Evolutionary conservation across 331 rosid genomes (phyloP).

Genomic region (Arachis monticola): DNA sequence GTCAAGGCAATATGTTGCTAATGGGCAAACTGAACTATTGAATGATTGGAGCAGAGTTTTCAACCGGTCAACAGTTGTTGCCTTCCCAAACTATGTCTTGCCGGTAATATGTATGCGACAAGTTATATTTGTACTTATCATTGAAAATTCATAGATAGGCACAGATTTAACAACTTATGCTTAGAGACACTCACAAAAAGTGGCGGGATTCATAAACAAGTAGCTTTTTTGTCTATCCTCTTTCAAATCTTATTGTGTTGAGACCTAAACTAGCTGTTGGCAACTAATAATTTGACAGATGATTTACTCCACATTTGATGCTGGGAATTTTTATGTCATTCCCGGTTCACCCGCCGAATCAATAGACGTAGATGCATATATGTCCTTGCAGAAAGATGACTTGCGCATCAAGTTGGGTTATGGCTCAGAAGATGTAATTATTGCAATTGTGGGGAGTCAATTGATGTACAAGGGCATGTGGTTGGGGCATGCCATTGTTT

Average conservation of each 20-base stretch:
- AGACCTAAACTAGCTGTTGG: slow-evolving; percentile 24
- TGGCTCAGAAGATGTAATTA: slow-evolving; percentile 62
- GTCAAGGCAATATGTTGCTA: slow-evolving; percentile 57
- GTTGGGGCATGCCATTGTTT: slow-evolving; percentile 90
- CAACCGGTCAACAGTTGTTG: slow-evolving; percentile 90
- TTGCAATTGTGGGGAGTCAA: slow-evolving; percentile 87
- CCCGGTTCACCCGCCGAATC: slow-evolving; percentile 86
- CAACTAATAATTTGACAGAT: slow-evolving; percentile 60
- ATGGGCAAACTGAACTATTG: slow-evolving; percentile 65
- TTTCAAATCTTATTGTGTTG: not conserved
- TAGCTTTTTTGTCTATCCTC: slow-evolving; percentile 6
- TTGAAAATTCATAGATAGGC: slow-evolving; percentile 12
- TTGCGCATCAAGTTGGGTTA: slow-evolving; percentile 64
- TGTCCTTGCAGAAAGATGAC: slow-evolving; percentile 55
- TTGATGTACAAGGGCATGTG: slow-evolving; percentile 88
- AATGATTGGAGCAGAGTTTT: slow-evolving; percentile 90
- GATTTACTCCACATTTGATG: slow-evolving; percentile 80
- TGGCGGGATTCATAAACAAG: not conserved
- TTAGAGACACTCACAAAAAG: too few species aligned
- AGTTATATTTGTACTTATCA: slow-evolving; percentile 17
- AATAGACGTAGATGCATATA: slow-evolving; percentile 63
- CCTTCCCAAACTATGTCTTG: slow-evolving; percentile 84
- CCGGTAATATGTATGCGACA: slow-evolving; percentile 70
- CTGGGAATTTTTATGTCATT: slow-evolving; percentile 85
- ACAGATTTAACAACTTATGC: too few species aligned